Percentiles rank a stretch among this genome's conserved stretches.
phyloP scores from a whole-genome alignment of 192 early-diverging fungal species.

The Thoreauomyces humboldtii region DNA sequence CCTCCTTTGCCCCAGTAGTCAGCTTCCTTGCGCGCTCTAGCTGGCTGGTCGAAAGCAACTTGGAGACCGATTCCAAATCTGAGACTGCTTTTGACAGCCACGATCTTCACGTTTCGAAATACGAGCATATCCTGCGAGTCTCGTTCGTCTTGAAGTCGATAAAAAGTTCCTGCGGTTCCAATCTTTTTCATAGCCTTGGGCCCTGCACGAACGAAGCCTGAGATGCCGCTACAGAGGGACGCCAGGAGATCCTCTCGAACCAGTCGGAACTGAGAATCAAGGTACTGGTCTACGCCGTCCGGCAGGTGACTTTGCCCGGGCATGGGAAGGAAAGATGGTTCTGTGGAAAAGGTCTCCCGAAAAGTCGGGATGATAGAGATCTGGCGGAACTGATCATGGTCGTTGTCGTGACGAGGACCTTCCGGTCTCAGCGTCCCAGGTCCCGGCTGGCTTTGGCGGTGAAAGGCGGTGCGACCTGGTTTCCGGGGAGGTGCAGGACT shows the following conservation, averaged over 20 bases:
- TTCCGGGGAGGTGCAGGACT: no score
- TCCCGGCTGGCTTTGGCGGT: not conserved
- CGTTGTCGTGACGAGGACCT: conserved; percentile 55
- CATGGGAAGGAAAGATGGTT: conserved; percentile 48
- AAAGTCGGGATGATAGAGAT: conserved; percentile 56
- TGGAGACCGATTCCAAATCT: not conserved
- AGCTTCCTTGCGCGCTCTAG: not conserved
- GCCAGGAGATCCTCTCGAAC: conserved; percentile 57
- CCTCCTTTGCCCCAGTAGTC: conserved; percentile 14
- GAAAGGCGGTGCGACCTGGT: not conserved
- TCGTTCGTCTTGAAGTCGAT: not conserved
- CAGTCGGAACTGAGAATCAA: conserved; percentile 61
- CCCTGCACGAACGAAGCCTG: conserved; percentile 35
- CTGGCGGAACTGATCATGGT: conserved; percentile 37
- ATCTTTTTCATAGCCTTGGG: not conserved
- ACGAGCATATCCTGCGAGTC: conserved; percentile 16
- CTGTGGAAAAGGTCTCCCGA: conserved; percentile 40
- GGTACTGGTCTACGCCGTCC: conserved; percentile 41
- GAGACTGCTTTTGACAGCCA: not conserved
- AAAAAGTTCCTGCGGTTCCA: conserved; percentile 1
- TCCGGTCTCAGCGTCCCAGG: conserved; percentile 32
- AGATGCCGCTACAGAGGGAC: conserved; percentile 41
- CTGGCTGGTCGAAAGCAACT: conserved; percentile 3
- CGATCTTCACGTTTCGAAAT: conserved; percentile 8
- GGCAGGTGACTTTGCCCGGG: conserved; percentile 34